Conservation (phyloP, 1,284 basidiomycete species). For the Trichosporon sp. region DNA sequence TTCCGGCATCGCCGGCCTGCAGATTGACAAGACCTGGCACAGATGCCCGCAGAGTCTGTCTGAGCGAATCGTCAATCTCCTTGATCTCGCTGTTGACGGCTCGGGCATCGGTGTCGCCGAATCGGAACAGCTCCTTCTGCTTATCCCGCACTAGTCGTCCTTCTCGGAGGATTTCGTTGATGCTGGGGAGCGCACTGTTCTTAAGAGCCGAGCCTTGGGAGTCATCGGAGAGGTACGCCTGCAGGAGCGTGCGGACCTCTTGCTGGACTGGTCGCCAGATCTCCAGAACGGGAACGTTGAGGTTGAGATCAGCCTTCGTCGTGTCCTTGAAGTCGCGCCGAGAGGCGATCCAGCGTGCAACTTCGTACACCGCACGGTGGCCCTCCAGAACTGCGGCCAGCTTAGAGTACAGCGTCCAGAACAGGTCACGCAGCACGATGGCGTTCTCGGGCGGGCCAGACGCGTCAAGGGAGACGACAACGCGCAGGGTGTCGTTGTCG, state of each 20-base stretch:
- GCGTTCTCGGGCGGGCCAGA: conserved; percentile 74
- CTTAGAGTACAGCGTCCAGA: conserved; percentile 98
- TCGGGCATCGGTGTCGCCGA: conserved; percentile 82
- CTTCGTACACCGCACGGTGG: conserved; percentile 86
- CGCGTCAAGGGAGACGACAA: conserved; percentile 72
- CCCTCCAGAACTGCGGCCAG: conserved; percentile 94
- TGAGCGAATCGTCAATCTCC: conserved; percentile 81
- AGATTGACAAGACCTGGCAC: conserved; percentile 83
- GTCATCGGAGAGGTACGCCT: conserved; percentile 90
- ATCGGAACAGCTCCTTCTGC: conserved; percentile 78
- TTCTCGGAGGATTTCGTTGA: conserved; percentile 91
- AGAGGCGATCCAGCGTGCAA: conserved; percentile 80
- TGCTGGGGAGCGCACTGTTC: conserved; percentile 83
- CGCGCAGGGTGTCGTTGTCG: conserved; percentile 60
- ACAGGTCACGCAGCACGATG: conserved; percentile 85
- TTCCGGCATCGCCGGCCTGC: conserved; percentile 63
- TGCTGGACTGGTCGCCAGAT: conserved; percentile 90
- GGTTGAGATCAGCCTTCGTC: conserved; percentile 67
- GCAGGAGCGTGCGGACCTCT: conserved; percentile 85
- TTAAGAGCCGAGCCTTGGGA: conserved; percentile 73
- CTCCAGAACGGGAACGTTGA: conserved; percentile 75
- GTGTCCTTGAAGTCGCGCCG: conserved; percentile 85
- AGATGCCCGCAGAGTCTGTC: conserved; percentile 78
- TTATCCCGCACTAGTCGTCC: conserved; percentile 75
- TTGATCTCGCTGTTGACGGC: conserved; percentile 69